Base-by-base conservation (phyloP, 768 basidiomycete genomes). In the Leccinum uliginosum region DNA sequence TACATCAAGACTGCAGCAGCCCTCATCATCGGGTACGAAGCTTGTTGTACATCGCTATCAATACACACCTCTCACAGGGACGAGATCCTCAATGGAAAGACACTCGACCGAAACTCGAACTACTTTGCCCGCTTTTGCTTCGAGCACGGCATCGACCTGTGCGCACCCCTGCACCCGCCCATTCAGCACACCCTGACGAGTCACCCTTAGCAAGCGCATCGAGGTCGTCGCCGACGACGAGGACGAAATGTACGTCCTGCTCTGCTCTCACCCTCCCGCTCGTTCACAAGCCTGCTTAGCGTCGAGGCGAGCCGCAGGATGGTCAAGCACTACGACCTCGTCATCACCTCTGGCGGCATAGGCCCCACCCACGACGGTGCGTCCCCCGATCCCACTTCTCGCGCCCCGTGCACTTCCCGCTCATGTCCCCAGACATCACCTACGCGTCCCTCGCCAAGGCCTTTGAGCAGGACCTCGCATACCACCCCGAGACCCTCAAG, bases 141-240 rank as follows among this genome's bases (percentile, higher is more conserved):
- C 67, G 88, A 94, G 66, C 81, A 91, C 52, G 95, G 89, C 3
- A 80, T 93, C 30, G 83, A 91, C 57, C 70, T 94, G 86, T 91
- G 76, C 61, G 76, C 66, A 3, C 1, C 0, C 45, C 1, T 40
- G 1, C 15, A 9, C 6, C 24, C 35, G 9, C 3, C 4, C 43
- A 8, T 50, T 15, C 46, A 0, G n/a, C 8, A 7, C 23, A n/a
- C 30, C 29, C 55, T 43, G 26, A 50, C 52, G n/a, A n/a, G 2
- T 30, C 5, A 34, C 58, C 32, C 44, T 49, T 50, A 93, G 89
- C 62, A 91, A 91, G 71, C 83, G 89, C 45, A 83, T 96, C 68
- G 93, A 98, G 65, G 93, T 96, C 55, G 87, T 98, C 46, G 78
- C 94, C 1, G 95, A 98, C 66, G 86, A 92, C 49, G 91, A 95